Evolutionary conservation across 2,329 filamentous ascomycete species (phyloP).

Genomic region (Venturia asperata): DNA sequence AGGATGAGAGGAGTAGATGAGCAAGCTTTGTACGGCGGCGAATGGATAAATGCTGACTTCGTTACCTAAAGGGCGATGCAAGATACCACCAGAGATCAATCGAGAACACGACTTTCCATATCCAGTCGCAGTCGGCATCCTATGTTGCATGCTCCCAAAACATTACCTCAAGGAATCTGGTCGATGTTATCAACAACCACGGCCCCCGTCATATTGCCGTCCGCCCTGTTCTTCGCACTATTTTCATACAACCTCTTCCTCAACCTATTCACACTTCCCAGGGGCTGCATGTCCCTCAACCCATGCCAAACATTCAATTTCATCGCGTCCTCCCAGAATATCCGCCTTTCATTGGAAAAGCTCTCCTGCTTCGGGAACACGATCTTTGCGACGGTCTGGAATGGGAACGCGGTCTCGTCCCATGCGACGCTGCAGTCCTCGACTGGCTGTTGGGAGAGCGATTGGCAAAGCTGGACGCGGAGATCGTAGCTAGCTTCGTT

Average conservation of each 20-base stretch:
- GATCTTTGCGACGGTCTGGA: conserved; percentile 39
- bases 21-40: too few species aligned
- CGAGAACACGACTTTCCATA: background rate
- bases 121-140: too few species aligned
- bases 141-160: too few species aligned
- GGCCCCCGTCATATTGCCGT: conserved; percentile 1
- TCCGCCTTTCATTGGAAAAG: conserved; percentile 35
- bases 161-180: conserved; percentile 13
- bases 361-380: conserved; percentile 37
- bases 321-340: conserved; percentile 40
- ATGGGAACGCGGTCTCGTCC: conserved; percentile 43
- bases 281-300: conserved; percentile 36
- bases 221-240: background rate
- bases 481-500: conserved; percentile 40
- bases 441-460: conserved; percentile 41
- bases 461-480: conserved; percentile 42
- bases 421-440: conserved; percentile 39
- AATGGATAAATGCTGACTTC: too few species aligned
- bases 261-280: conserved; percentile 36
- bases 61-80: background rate
- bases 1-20: too few species aligned
- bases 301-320: conserved; percentile 39
- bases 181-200: background rate
- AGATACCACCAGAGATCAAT: too few species aligned
- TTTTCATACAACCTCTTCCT: conserved; percentile 25